These are phyloP conservation scores for Rhododendron simsii DNA, from an alignment of 148 eudicot species.

Conservation along the genomic window DNA sequence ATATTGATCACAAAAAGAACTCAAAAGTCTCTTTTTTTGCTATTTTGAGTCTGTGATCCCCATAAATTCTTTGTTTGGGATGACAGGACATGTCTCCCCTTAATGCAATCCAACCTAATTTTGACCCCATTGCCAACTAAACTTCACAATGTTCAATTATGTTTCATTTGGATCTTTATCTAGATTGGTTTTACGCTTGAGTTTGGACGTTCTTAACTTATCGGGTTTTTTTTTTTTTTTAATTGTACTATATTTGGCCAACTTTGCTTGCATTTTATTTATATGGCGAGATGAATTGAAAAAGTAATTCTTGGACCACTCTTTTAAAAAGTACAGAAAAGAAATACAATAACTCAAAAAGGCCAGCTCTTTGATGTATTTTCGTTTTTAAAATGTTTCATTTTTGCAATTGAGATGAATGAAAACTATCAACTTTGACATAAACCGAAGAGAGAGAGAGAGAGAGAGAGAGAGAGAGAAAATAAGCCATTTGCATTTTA, in stretches of 20 bases:
- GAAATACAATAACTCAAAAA: too few species aligned
- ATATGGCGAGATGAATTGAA: background rate
- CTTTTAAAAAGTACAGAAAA: too few species aligned
- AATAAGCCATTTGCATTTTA: background rate
- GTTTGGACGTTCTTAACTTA: background rate
- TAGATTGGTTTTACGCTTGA: background rate
- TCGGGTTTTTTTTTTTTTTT: background rate
- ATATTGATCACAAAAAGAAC: background rate
- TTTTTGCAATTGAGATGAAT: background rate
- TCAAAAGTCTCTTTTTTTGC: background rate
- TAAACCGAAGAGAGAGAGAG: background rate
- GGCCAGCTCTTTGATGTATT: background rate
- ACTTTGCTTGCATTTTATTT: background rate
- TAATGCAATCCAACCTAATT: background rate
- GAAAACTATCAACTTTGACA: background rate
- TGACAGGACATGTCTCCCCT: background rate
- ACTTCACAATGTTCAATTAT: background rate
- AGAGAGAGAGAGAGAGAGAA: too few species aligned
- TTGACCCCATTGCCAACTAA: conserved; percentile 3
- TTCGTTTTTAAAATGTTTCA: background rate
- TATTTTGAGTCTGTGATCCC: background rate
- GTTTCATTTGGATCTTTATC: background rate
- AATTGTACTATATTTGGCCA: background rate
- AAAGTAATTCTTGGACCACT: background rate
- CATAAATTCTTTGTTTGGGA: background rate